Conservation (phyloP, 2,329 filamentous ascomycete species). For the Calycina herbarum region DNA sequence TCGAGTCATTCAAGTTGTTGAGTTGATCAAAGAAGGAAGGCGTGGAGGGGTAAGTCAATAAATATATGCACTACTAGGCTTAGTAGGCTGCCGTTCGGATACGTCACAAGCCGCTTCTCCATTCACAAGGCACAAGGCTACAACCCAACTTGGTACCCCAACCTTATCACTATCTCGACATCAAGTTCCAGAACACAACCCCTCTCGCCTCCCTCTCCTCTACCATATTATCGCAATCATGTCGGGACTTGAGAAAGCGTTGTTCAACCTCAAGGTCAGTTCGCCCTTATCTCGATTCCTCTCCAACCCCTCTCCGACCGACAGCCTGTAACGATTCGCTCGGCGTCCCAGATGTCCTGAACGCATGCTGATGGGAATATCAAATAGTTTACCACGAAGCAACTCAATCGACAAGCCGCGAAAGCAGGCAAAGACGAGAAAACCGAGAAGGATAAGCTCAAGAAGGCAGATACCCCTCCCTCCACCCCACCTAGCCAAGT, state of each 20-base stretch:
- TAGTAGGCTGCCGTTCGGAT: slow-evolving; percentile 17
- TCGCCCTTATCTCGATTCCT: slow-evolving; percentile 19
- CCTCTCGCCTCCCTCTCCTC: not conserved
- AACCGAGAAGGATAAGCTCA: slow-evolving; percentile 60
- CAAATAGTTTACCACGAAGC: slow-evolving; percentile 60
- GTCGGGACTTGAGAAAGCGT: slow-evolving; percentile 61
- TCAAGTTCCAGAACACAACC: slow-evolving; percentile 5
- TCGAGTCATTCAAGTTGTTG: slow-evolving; percentile 13
- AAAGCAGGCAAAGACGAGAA: slow-evolving; percentile 63
- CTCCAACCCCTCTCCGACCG: not conserved
- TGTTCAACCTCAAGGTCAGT: slow-evolving; percentile 60
- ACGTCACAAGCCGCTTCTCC: slow-evolving; percentile 10
- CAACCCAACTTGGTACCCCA: not conserved
- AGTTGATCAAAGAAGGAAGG: not conserved
- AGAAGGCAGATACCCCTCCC: slow-evolving; percentile 47
- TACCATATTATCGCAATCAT: slow-evolving; percentile 39
- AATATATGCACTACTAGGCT: slow-evolving; percentile 20
- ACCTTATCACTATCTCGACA: slow-evolving; percentile 13
- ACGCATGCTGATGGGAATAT: slow-evolving; percentile 13
- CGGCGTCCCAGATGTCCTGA: not conserved
- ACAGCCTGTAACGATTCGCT: not conserved
- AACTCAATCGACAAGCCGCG: slow-evolving; percentile 60
- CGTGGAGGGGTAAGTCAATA: slow-evolving; percentile 19
- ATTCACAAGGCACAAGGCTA: slow-evolving; percentile 25
- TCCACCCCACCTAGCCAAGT: not conserved